A percentile compares a stretch with the other conserved stretches of the same genome.
phyloP scores from a whole-genome alignment of 169 alveolate species.

The Eimeria tenella region DNA sequence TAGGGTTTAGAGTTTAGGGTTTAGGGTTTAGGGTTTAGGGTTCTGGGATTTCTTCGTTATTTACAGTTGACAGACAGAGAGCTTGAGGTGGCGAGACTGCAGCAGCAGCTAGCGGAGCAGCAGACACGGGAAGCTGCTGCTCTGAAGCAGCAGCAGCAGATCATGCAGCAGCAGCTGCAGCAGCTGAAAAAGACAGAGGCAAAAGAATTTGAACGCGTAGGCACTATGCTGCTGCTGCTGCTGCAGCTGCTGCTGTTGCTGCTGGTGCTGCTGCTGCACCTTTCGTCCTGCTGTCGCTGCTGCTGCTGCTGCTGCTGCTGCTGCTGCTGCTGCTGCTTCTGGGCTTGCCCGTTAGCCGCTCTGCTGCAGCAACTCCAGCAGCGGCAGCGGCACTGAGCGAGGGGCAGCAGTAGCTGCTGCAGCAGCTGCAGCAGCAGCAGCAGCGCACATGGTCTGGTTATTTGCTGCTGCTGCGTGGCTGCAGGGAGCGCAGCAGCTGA shows the following conservation, averaged over 20 bases:
- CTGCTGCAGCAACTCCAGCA: too few relatives aligned
- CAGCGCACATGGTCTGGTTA: too few relatives aligned
- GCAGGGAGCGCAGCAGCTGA: neutral
- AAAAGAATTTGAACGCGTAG: neutral
- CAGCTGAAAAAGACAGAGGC: neutral
- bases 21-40: too few relatives aligned
- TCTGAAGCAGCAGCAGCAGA: neutral
- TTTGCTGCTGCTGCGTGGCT: neutral
- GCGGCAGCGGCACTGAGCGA: too few relatives aligned
- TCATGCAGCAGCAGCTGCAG: neutral
- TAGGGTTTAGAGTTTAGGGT: too few relatives aligned
- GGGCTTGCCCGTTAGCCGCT: too few relatives aligned
- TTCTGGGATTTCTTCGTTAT: too few relatives aligned
- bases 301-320: too few relatives aligned
- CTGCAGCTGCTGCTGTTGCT: neutral
- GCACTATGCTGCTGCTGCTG: neutral
- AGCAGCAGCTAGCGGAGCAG: conserved; percentile 5
- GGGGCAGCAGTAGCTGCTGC: too few relatives aligned
- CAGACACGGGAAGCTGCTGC: neutral
- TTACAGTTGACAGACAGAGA: neutral
- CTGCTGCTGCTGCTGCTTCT: too few relatives aligned
- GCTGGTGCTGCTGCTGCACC: neutral
- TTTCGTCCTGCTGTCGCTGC: neutral
- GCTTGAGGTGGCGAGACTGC: neutral
- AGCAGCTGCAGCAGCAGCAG: too few relatives aligned